These are phyloP conservation scores for Kodamaea sp. DNA, from an alignment of 1,139 yeast species.

Conservation along the genomic window DNA sequence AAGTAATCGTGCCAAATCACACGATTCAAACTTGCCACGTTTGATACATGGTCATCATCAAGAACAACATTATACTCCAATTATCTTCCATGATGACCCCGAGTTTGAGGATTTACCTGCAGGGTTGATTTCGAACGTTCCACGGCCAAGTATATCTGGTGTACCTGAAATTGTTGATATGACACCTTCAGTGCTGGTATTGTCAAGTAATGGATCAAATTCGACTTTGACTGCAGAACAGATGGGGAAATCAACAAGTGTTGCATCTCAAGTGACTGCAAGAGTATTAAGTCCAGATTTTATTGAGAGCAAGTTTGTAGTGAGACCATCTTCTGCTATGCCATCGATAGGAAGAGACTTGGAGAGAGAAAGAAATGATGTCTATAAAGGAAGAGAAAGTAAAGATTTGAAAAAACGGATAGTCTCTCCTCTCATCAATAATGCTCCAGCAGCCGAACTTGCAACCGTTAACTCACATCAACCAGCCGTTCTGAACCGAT, in stretches of 20 bases:
- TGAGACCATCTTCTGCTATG: no score
- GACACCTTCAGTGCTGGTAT: conserved; percentile 11
- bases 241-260: conserved; percentile 5
- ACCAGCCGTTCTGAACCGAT: conserved; percentile 18
- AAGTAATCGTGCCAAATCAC: conserved; percentile 39
- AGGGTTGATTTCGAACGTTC: conserved; percentile 26
- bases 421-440: conserved; percentile 20
- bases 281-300: not conserved
- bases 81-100: conserved; percentile 30
- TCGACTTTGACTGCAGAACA: conserved; percentile 20
- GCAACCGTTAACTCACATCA: conserved; percentile 23
- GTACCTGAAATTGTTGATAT: conserved; percentile 8
- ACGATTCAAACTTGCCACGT: conserved; percentile 40
- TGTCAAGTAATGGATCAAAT: conserved; percentile 19
- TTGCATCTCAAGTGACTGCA: not conserved
- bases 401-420: conserved; percentile 9
- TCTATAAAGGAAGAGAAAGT: no score
- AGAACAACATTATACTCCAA: conserved; percentile 20
- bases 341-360: no score
- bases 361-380: no score
- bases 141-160: conserved; percentile 20
- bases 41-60: conserved; percentile 15
- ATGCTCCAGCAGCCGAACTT: conserved; percentile 24
- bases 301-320: no score
- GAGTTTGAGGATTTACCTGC: conserved; percentile 46